Evolutionary conservation across 257 asterid species (phyloP), one percentile per base, ranked within the genome.

Genomic region (Avicennia marina): DNA sequence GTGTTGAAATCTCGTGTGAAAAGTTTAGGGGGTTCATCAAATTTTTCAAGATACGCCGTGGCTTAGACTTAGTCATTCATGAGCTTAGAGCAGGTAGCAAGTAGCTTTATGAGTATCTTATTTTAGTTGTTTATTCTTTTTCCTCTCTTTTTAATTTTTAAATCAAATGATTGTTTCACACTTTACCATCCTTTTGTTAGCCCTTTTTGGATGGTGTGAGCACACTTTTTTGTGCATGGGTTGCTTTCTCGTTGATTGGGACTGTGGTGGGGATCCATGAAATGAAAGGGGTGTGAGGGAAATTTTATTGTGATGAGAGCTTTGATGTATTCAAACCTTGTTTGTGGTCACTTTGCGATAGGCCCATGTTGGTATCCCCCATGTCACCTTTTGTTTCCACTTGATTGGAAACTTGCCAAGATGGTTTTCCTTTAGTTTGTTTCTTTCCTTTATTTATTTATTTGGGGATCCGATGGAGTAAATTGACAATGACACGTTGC

Each of bases 211-310:
- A 18, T 47, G 49, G 70, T 31, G 65, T 53, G 67, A 63, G 60
- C 56, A 67, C 71, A 24, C 26, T 53, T 39, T 53, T 48, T 22
- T 51, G 57, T 74, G 33, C 13, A 15, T 52, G 39, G 68, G 51
- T 48, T 46, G 52, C 41, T 63, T 54, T 63, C 60, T 54, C 70
- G 60, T 66, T 48, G 46, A 25, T 49, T 59, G 67, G 72, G 75
- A 67, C 75, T 62, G 32, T 57, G 39, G 68, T 72, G 78, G 78
- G n/a, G 71, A 67, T 67, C 73, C 66, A 36, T 36, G 41, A 36
- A 36, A 68, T 73, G 60, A 64, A 39, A 27, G 41, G 13, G 49
- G 15, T 22, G 18, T 46, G 45, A 52, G 36, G 40, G 41, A 56
- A 32, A 36, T 16, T 48, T 57, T 33, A 48, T 45, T 57, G 55